Evolutionary conservation across 225 moss, liverwort and hornwort genomes (phyloP), one percentile per base, ranked within the genome.

Genomic region (Neckera pumila): DNA sequence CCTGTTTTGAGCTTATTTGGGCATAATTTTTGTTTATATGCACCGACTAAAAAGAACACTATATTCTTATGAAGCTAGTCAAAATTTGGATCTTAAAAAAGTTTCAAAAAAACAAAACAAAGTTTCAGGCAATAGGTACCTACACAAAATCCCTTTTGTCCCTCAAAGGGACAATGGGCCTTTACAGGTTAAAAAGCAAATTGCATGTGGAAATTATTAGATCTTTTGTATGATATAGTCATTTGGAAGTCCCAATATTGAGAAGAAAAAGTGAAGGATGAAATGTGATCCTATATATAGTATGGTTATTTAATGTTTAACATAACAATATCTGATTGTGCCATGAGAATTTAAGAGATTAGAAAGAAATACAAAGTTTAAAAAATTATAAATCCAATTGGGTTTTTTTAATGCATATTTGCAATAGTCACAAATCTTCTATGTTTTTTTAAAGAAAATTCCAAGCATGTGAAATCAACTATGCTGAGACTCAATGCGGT

Each of bases 231-330:
- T 28, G 28, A 43, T 6, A 72, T 16, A 14, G 15, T 51, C 51
- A 17, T 72, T 43, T 45, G 3, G 43, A 43, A 72, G 45, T 72
- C 28, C 15, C 2, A 43, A 7, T 27, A 6, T 28, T 45, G 27
- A 30, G 3, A 45, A 1, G 26, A 70, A 15, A 10, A 45, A 17
- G 10, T 30, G 9, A 30, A 45, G 7, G 17, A 73, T 73, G 45
- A 73, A 73, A 17, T 0, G 0, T 30, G 5, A 73, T 43, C 16
- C 10, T 5, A 28, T 30, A 27, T 45, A 8, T 3, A 17, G 0
- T 45, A 28, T 15, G 10, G 3, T 43, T 72, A 72, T 6, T 43
- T 16, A 25, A 27, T 43, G 9, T 72, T 43, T 43, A 27, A 2
- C 10, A 16, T 5, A 14, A 43, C 1, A 2, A 3, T 10, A 27